Base-by-base conservation (phyloP, 805 yeast genomes). In the Wickerhamiella galacta region DNA sequence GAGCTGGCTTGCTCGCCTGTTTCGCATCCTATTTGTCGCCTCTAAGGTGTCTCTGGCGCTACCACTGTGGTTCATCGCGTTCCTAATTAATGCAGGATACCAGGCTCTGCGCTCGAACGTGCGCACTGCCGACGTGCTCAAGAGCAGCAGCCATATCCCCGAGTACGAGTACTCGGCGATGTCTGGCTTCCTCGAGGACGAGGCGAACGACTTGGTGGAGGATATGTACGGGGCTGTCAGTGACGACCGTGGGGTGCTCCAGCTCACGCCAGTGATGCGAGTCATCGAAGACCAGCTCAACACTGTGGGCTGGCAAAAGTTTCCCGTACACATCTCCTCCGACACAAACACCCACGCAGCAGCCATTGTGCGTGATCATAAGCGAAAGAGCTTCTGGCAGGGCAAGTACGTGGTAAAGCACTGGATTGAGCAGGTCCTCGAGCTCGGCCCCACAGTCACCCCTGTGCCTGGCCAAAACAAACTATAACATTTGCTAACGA, bases 311-410 rank as follows among this genome's bases (percentile, higher is more conserved):
- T 82, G 93, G 93, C 51, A 57, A 27, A 81, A 79, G 48, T 75
- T 54, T 43, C 85, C 90, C 0, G 63, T 81, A 18, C 64, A 74
- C 38, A 75, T 81, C 37, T 63, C 74, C 24, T 57, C 66, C 20
- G 73, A 87, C 4, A 63, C 63, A 31, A 67, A 72, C 28, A 68
- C 92, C 1, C 94, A 81, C 47, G 81, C 92, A 1, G 92, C 90
- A 2, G 74, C 81, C 2, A 77, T 81, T 37, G 79, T 74, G 27
- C 64, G 93, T 31, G 69, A 64, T 39, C 48, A 52, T n/a, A 56
- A 57, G 16, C 67, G 65, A 20, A 61, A 63, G 8, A 62, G 63
- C 8, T 72, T 75, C 40, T 68, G 54, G 21, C 92, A 81, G 51
- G 94, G 94, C 1, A 66, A 70, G 44, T 48, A 60, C 2, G 80